Percentiles rank a stretch among this genome's conserved stretches.
Evolutionary conservation across 2,329 filamentous ascomycete genomes (phyloP).

Genomic region (Alternaria ventricosa): DNA sequence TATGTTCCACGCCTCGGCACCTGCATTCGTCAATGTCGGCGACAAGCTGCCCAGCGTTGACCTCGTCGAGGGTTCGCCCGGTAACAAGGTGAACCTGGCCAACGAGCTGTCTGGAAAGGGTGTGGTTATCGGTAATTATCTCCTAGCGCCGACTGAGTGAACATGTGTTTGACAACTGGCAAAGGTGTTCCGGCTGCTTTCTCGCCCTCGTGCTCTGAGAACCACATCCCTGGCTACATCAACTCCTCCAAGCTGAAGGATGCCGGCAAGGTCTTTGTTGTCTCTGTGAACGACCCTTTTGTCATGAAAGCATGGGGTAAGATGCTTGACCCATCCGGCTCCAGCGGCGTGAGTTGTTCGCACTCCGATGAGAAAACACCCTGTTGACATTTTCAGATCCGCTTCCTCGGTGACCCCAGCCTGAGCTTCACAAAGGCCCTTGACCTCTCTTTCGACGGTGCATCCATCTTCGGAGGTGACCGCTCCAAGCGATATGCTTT

Average conservation of each 20-base stretch:
- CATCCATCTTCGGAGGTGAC: slow-evolving; percentile 78
- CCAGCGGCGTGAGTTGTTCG: slow-evolving; percentile 71
- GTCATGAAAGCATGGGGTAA: slow-evolving; percentile 93
- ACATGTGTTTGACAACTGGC: slow-evolving; percentile 9
- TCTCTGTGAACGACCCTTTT: slow-evolving; percentile 93
- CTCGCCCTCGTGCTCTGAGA: slow-evolving; percentile 67
- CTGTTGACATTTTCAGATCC: slow-evolving; percentile 65
- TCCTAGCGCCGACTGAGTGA: slow-evolving; percentile 6
- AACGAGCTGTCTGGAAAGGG: slow-evolving; percentile 77
- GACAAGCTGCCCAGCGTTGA: slow-evolving; percentile 80
- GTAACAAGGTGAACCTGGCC: slow-evolving; percentile 87
- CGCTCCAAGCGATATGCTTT: slow-evolving; percentile 90
- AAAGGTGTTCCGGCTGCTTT: slow-evolving; percentile 53
- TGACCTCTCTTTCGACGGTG: slow-evolving; percentile 81
- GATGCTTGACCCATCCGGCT: slow-evolving; percentile 74
- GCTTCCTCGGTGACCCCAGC: slow-evolving; percentile 84
- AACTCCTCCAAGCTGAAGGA: slow-evolving; percentile 77
- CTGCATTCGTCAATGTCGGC: slow-evolving; percentile 73
- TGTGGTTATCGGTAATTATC: slow-evolving; percentile 67
- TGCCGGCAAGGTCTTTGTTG: slow-evolving; percentile 85
- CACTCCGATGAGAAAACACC: neutral
- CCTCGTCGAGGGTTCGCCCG: slow-evolving; percentile 83
- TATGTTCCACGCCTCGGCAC: slow-evolving; percentile 69
- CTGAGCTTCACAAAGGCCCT: slow-evolving; percentile 82
- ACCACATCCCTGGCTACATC: slow-evolving; percentile 87